These are phyloP conservation scores for Periconia digitata DNA, from an alignment of 2,329 filamentous ascomycete genomes.

Conservation along the genomic window DNA sequence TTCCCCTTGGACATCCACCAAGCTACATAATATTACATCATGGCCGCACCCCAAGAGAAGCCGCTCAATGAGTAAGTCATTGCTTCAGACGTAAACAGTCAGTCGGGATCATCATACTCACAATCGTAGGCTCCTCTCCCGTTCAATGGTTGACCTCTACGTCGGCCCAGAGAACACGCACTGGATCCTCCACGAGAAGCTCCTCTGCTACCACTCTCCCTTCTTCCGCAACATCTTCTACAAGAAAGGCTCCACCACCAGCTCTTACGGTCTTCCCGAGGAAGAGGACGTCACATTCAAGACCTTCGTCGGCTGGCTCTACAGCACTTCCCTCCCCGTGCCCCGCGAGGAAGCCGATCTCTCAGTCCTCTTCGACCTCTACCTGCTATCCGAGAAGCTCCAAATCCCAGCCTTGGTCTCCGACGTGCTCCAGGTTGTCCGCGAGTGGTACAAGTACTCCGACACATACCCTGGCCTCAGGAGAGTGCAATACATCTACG, in stretches of 20 bases:
- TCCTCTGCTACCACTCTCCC: conserved; percentile 56
- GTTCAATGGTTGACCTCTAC: conserved; percentile 59
- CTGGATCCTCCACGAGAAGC: conserved; percentile 59
- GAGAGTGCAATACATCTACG: conserved; percentile 56
- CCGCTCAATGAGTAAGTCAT: conserved; percentile 38
- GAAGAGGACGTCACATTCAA: conserved; percentile 56
- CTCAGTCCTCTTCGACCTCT: conserved; percentile 54
- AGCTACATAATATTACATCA: conserved; percentile 8
- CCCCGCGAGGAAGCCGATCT: conserved; percentile 55
- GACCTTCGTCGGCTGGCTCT: conserved; percentile 58
- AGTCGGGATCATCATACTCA: background rate
- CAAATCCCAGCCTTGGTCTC: conserved; percentile 50
- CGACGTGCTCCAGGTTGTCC: conserved; percentile 53
- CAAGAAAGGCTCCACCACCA: conserved; percentile 27
- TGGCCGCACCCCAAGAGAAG: conserved; percentile 30
- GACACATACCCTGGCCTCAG: conserved; percentile 56
- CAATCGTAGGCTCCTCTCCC: conserved; percentile 52
- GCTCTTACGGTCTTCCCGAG: conserved; percentile 53
- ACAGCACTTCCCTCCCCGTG: conserved; percentile 50
- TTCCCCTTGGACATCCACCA: background rate
- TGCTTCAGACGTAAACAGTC: background rate
- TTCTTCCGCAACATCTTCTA: conserved; percentile 59
- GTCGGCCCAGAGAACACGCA: conserved; percentile 57
- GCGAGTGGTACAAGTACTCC: conserved; percentile 55
- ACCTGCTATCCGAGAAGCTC: conserved; percentile 58